These are phyloP conservation scores for Torulaspora microellipsoides DNA, from an alignment of 805 yeast genomes.

Conservation along the genomic window DNA sequence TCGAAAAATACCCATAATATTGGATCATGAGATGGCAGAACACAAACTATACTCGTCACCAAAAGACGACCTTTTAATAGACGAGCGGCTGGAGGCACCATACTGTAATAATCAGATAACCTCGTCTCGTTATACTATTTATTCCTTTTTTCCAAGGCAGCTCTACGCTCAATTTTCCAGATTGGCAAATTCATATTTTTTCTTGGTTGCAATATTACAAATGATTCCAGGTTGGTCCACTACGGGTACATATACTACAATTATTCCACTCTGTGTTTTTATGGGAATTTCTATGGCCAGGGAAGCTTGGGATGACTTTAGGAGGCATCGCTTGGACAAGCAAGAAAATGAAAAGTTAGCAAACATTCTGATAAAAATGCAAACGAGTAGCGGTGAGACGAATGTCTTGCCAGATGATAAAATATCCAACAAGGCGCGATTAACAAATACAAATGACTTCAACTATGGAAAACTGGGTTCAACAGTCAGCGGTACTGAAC, in stretches of 20 bases:
- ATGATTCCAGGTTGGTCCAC: constrained; percentile 98
- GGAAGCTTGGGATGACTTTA: constrained; percentile 91
- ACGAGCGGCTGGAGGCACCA: constrained; percentile 58
- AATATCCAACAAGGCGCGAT: not conserved
- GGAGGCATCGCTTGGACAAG: constrained; percentile 79
- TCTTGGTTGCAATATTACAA: constrained; percentile 86
- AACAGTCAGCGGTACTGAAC: not conserved
- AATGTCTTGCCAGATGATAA: too few relatives aligned
- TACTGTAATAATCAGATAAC: constrained; percentile 69
- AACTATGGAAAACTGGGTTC: not conserved
- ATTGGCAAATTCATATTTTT: constrained; percentile 84
- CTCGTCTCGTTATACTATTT: constrained; percentile 78
- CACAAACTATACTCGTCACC: constrained; percentile 18
- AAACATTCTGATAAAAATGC: constrained; percentile 33
- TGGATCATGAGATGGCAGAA: constrained; percentile 36
- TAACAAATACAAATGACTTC: not conserved
- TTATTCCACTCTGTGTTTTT: constrained; percentile 80
- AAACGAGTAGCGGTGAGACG: not conserved
- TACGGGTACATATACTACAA: constrained; percentile 92
- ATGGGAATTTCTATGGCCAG: constrained; percentile 84
- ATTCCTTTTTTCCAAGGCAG: constrained; percentile 84
- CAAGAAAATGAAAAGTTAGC: constrained; percentile 67
- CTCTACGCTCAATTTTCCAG: constrained; percentile 87
- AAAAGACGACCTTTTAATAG: constrained; percentile 42
- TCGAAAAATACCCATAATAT: constrained; percentile 63